Conservation (phyloP, 805 yeast species). For the Lipomyces chichibuensis region DNA sequence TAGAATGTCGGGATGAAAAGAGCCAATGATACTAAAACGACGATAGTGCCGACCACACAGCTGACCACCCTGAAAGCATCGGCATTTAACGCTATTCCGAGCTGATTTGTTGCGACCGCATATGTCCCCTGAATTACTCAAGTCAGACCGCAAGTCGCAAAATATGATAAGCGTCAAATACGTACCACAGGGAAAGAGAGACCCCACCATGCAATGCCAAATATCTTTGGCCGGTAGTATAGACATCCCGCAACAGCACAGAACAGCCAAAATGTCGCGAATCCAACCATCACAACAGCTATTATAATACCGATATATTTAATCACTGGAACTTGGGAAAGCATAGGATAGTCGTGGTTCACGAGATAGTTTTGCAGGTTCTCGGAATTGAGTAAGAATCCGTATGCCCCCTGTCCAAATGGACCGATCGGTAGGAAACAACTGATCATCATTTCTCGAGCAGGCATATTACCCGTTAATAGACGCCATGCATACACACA, state of each 20-base stretch:
- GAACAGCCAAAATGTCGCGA: constrained; percentile 62
- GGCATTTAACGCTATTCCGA: constrained; percentile 55
- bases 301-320: constrained; percentile 46
- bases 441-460: constrained; percentile 52
- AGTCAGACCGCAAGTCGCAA: not conserved
- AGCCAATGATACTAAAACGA: constrained; percentile 46
- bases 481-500: constrained; percentile 64
- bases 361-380: constrained; percentile 43
- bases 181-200: constrained; percentile 74
- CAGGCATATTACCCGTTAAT: constrained; percentile 60
- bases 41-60: constrained; percentile 59
- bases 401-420: constrained; percentile 81
- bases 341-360: constrained; percentile 36
- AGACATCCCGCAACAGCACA: constrained; percentile 48
- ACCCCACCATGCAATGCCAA: constrained; percentile 71
- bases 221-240: constrained; percentile 45
- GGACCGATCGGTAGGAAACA: constrained; percentile 78
- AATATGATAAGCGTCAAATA: not conserved
- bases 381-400: constrained; percentile 59
- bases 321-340: constrained; percentile 41
- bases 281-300: constrained; percentile 54
- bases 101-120: constrained; percentile 60
- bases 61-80: constrained; percentile 64
- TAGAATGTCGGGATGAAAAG: constrained; percentile 24
- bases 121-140: constrained; percentile 59